phyloP scores from a whole-genome alignment of 441 rosid genomes.

The Mallotus repandus region DNA sequence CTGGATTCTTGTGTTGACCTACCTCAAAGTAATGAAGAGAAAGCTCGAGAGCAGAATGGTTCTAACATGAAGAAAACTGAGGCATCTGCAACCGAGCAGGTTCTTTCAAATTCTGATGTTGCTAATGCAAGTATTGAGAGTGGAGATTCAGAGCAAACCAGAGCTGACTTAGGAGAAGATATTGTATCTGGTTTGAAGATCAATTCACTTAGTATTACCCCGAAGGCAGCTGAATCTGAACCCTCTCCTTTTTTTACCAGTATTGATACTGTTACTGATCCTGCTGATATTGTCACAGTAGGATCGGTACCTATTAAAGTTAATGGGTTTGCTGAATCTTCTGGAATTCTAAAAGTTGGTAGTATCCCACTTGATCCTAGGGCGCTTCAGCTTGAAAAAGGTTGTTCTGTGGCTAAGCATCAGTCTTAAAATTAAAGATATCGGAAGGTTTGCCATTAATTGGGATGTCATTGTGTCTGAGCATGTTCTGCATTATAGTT shows the following conservation, averaged over 20 bases:
- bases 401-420: conserved; percentile 17
- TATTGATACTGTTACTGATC: conserved; percentile 22
- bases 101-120: conserved; percentile 22
- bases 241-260: conserved; percentile 13
- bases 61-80: conserved; percentile 29
- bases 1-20: conserved; percentile 21
- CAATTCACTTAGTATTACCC: conserved; percentile 44
- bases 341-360: conserved; percentile 52
- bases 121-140: conserved; percentile 23
- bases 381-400: conserved; percentile 37
- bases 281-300: conserved; percentile 44
- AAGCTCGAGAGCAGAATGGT: conserved; percentile 29
- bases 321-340: conserved; percentile 44
- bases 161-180: conserved; percentile 26
- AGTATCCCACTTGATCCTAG: conserved; percentile 60
- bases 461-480: conserved; percentile 20
- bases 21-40: conserved; percentile 27
- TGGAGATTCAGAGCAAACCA: conserved; percentile 23
- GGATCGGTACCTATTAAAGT: conserved; percentile 75
- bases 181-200: conserved; percentile 31
- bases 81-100: conserved; percentile 21
- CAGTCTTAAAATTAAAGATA: conserved; percentile 3
- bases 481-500: neutral
- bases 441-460: conserved; percentile 12
- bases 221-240: conserved; percentile 32